A percentile compares a stretch with the other conserved stretches of the same genome.
These are phyloP conservation scores for Mallotus nudiflorus DNA, from an alignment of 345 rosid genomes.

Conservation along the genomic window DNA sequence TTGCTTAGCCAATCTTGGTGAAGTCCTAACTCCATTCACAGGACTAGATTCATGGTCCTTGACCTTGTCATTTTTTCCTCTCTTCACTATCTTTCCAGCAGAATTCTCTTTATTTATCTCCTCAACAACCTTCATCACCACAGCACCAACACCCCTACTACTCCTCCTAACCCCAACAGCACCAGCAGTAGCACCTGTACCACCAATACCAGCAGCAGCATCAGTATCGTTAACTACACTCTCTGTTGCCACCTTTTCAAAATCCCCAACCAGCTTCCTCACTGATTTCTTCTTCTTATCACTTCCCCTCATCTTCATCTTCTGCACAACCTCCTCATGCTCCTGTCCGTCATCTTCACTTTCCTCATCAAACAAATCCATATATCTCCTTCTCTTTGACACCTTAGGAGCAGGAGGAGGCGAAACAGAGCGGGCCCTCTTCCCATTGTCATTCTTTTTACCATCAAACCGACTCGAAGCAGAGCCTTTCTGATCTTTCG, in stretches of 20 bases:
- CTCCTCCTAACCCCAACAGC: slow-evolving; percentile 18
- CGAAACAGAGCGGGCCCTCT: slow-evolving; percentile 37
- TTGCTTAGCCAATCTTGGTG: slow-evolving; percentile 60
- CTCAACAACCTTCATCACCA: slow-evolving; percentile 30
- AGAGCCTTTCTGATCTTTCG: too few species aligned
- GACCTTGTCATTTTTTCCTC: slow-evolving; percentile 3
- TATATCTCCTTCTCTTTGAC: slow-evolving; percentile 47
- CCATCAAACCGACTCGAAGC: not conserved
- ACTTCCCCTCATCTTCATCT: too few species aligned
- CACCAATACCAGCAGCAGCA: not conserved
- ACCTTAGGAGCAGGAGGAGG: slow-evolving; percentile 73
- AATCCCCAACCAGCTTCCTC: slow-evolving; percentile 68
- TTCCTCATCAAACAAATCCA: slow-evolving; percentile 49
- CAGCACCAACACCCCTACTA: slow-evolving; percentile 7
- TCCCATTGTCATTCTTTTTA: not conserved
- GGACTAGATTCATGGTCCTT: slow-evolving; percentile 10
- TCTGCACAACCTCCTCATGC: not conserved
- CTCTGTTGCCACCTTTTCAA: slow-evolving; percentile 59
- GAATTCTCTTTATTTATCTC: slow-evolving; percentile 21
- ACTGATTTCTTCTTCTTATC: slow-evolving; percentile 35
- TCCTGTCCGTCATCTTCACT: slow-evolving; percentile 25
- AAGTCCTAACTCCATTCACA: slow-evolving; percentile 35
- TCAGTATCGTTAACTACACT: too few species aligned
- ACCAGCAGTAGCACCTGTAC: too few species aligned
- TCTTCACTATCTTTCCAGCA: slow-evolving; percentile 14